A percentile compares a stretch with the other conserved stretches of the same genome.
Evolutionary conservation across 768 basidiomycete species (phyloP).

Genomic region (Rickenella mellea): DNA sequence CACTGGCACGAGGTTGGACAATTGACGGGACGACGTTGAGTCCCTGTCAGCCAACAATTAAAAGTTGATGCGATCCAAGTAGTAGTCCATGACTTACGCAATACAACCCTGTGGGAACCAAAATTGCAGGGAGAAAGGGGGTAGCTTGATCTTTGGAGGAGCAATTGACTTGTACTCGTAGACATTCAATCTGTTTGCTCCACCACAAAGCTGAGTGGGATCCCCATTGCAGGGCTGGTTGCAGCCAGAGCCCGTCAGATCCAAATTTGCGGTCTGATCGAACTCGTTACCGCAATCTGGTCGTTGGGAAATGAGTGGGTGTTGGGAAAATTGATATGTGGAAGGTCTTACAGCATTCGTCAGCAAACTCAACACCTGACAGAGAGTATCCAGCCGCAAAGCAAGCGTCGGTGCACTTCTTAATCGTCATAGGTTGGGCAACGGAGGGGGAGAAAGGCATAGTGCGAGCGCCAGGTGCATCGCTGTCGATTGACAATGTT

Average conservation of each 20-base stretch:
- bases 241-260: slow-evolving; percentile 27
- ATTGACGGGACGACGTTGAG: slow-evolving; percentile 34
- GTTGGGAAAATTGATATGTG: slow-evolving; percentile 6
- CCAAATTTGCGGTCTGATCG: slow-evolving; percentile 33
- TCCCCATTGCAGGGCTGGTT: slow-evolving; percentile 57
- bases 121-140: slow-evolving; percentile 38
- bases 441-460: slow-evolving; percentile 53
- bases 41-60: slow-evolving; percentile 25
- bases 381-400: slow-evolving; percentile 62
- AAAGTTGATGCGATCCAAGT: not conserved
- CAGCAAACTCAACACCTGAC: slow-evolving; percentile 58
- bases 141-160: slow-evolving; percentile 4
- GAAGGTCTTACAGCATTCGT: slow-evolving; percentile 60
- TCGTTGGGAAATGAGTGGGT: not conserved
- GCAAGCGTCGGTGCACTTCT: slow-evolving; percentile 54
- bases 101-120: slow-evolving; percentile 62
- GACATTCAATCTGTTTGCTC: slow-evolving; percentile 38
- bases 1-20: slow-evolving; percentile 13
- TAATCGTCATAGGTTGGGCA: slow-evolving; percentile 54
- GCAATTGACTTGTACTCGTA: slow-evolving; percentile 28
- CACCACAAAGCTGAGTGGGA: slow-evolving; percentile 60
- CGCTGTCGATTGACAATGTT: slow-evolving; percentile 15
- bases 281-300: slow-evolving; percentile 62
- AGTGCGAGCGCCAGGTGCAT: slow-evolving; percentile 39
- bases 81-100: slow-evolving; percentile 26